A percentile compares a stretch with the other conserved stretches of the same genome.
Conservation (phyloP, 1,139 yeast species). For the Hemisphaericaspora subhashii region DNA sequence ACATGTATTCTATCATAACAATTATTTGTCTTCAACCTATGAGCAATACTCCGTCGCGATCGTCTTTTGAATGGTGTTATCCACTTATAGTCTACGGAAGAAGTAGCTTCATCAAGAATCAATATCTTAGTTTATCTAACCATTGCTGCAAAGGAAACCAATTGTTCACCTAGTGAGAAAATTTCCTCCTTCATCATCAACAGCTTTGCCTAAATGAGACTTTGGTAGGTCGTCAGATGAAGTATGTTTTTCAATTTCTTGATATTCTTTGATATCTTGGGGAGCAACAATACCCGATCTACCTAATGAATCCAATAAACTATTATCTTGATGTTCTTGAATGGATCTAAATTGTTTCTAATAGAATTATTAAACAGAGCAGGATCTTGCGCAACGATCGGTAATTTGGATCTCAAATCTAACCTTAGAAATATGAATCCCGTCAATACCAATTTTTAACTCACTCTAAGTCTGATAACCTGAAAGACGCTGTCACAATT, state of each 20-base stretch:
- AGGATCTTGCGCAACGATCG: constrained; percentile 49
- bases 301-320: constrained; percentile 45
- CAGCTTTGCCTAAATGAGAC: constrained; percentile 51
- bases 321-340: constrained; percentile 37
- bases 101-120: constrained; percentile 57
- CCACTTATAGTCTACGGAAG: constrained; percentile 58
- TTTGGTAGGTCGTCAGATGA: constrained; percentile 34
- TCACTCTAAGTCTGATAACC: constrained; percentile 54
- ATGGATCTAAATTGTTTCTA: constrained; percentile 45
- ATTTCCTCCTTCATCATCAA: constrained; percentile 53
- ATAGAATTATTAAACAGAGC: constrained; percentile 42
- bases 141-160: constrained; percentile 54
- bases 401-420: constrained; percentile 37
- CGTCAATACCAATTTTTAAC: constrained; percentile 62
- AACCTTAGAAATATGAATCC: constrained; percentile 49
- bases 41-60: constrained; percentile 54
- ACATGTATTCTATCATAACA: constrained; percentile 54
- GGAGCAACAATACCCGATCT: constrained; percentile 43
- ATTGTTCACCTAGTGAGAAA: constrained; percentile 58
- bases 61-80: constrained; percentile 49
- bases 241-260: constrained; percentile 15
- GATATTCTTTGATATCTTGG: constrained; percentile 23
- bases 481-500: constrained; percentile 63
- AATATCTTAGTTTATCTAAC: constrained; percentile 50
- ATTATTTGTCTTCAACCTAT: constrained; percentile 52